A percentile compares a stretch with the other conserved stretches of the same genome.
Conservation (phyloP, 345 rosid genomes). For the Durio zibethinus region DNA sequence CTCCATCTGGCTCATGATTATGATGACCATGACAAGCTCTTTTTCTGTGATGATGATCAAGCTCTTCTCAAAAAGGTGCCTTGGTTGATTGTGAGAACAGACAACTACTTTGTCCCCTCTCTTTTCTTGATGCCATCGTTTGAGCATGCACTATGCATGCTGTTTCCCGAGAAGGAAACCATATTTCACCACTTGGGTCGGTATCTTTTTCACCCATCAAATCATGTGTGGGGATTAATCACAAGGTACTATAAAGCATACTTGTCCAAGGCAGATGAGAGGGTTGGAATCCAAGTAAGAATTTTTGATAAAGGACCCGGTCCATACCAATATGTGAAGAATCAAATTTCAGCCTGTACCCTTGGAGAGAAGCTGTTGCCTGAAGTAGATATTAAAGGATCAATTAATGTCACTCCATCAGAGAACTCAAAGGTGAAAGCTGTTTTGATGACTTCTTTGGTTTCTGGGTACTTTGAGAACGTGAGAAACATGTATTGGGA, state of each 20-base stretch:
- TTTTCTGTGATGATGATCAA: slow-evolving; percentile 61
- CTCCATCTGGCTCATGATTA: slow-evolving; percentile 64
- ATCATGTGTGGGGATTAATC: slow-evolving; percentile 66
- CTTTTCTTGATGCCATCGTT: slow-evolving; percentile 60
- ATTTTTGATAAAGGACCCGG: slow-evolving; percentile 47
- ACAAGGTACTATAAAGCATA: slow-evolving; percentile 58
- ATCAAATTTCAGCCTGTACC: slow-evolving; percentile 58
- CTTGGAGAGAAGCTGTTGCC: slow-evolving; percentile 48
- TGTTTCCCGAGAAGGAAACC: slow-evolving; percentile 56
- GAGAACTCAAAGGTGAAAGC: slow-evolving; percentile 41
- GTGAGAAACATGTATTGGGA: slow-evolving; percentile 58
- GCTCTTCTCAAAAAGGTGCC: slow-evolving; percentile 38
- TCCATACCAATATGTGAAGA: slow-evolving; percentile 40
- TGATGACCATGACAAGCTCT: slow-evolving; percentile 58
- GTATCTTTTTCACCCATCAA: slow-evolving; percentile 67
- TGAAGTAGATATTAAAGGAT: slow-evolving; percentile 26
- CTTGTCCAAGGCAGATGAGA: slow-evolving; percentile 63
- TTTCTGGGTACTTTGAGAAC: slow-evolving; percentile 53
- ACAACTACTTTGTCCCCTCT: slow-evolving; percentile 67
- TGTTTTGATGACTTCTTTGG: slow-evolving; percentile 55
- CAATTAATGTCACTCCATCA: slow-evolving; percentile 8
- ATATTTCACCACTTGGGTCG: slow-evolving; percentile 63
- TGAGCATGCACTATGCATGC: slow-evolving; percentile 33
- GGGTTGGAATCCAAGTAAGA: slow-evolving; percentile 65
- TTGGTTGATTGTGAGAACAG: slow-evolving; percentile 66